A percentile compares a stretch with the other conserved stretches of the same genome.
These are phyloP conservation scores for Proliferodiscus dingleyae DNA, from an alignment of 2,329 filamentous ascomycete genomes.

Conservation along the genomic window DNA sequence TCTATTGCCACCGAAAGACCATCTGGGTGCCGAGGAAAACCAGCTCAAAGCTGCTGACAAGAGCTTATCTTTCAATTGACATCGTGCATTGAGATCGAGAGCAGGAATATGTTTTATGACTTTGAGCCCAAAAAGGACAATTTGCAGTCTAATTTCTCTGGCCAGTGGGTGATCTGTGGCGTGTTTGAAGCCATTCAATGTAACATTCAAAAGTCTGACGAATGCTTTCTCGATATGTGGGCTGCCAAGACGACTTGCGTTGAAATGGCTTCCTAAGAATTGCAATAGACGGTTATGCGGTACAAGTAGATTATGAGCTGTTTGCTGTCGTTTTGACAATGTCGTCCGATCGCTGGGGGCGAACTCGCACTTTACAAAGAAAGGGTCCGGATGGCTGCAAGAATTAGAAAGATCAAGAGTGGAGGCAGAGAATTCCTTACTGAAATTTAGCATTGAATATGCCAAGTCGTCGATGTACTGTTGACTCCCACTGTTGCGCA, in stretches of 20 bases:
- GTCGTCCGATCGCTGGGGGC: slow-evolving; percentile 79
- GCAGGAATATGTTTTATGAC: slow-evolving; percentile 70
- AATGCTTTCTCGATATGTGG: slow-evolving; percentile 78
- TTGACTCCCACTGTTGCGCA: slow-evolving; percentile 84
- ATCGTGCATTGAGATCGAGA: slow-evolving; percentile 59
- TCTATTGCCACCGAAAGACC: slow-evolving; percentile 94
- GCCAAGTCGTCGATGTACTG: slow-evolving; percentile 70
- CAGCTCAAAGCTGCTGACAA: slow-evolving; percentile 81
- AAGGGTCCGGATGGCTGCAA: slow-evolving; percentile 69
- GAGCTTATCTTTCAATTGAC: slow-evolving; percentile 83
- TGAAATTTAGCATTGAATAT: slow-evolving; percentile 71
- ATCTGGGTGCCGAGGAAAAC: slow-evolving; percentile 79
- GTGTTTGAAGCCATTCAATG: slow-evolving; percentile 67
- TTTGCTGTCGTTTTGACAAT: slow-evolving; percentile 70
- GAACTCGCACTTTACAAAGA: slow-evolving; percentile 88
- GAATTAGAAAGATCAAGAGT: slow-evolving; percentile 30
- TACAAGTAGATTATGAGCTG: slow-evolving; percentile 75
- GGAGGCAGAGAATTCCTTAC: slow-evolving; percentile 37
- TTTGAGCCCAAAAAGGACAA: slow-evolving; percentile 75
- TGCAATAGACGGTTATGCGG: slow-evolving; percentile 83
- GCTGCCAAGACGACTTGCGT: slow-evolving; percentile 81
- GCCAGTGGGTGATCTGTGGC: slow-evolving; percentile 78
- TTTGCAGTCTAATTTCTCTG: slow-evolving; percentile 85
- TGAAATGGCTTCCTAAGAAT: slow-evolving; percentile 92
- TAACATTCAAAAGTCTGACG: slow-evolving; percentile 72